Conservation (phyloP, 306 rosid genomes). For the Mimosa bimucronata region DNA sequence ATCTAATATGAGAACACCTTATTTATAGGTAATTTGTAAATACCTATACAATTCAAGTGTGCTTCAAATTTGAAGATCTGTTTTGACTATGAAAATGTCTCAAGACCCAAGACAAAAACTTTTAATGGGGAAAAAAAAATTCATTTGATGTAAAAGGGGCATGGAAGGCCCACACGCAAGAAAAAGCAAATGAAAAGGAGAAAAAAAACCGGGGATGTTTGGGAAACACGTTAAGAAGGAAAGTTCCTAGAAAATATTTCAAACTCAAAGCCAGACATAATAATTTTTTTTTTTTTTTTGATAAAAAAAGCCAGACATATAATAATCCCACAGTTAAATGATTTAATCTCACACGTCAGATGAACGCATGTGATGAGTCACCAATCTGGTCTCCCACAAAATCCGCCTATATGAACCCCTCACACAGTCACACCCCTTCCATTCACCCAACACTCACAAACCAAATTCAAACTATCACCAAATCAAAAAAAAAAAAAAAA, state of each 20-base stretch:
- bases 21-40: too few species aligned
- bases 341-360: conserved; percentile 62
- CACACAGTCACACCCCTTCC: too few species aligned
- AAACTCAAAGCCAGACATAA: neutral
- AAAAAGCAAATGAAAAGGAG: neutral
- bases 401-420: neutral
- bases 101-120: too few species aligned
- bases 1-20: too few species aligned
- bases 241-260: neutral
- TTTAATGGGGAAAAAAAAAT: too few species aligned
- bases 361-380: conserved; percentile 54
- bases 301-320: too few species aligned
- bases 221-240: neutral
- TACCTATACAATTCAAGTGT: too few species aligned
- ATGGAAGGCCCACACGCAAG: neutral
- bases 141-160: neutral
- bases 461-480: neutral
- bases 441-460: neutral
- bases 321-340: conserved; percentile 31
- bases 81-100: too few species aligned
- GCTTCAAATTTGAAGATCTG: too few species aligned
- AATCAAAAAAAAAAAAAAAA: too few species aligned
- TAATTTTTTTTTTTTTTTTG: too few species aligned
- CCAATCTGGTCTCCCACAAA: conserved; percentile 38
- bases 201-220: neutral